These are phyloP conservation scores for Oryza longistaminata DNA, from an alignment of 176 grass and related monocot genomes.

Conservation along the genomic window DNA sequence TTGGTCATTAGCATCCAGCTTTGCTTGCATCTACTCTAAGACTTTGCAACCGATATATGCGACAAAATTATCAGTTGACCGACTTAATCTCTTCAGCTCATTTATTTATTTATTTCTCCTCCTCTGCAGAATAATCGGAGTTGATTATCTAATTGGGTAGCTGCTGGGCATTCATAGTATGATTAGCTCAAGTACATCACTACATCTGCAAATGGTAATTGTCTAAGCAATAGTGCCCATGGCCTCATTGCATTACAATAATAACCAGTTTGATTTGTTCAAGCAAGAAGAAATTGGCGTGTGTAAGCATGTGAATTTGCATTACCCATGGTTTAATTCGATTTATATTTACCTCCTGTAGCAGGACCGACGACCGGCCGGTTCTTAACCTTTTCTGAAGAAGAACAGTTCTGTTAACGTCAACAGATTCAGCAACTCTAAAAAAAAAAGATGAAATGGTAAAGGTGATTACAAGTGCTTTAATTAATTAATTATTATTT, in stretches of 20 bases:
- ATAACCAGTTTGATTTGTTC: background rate
- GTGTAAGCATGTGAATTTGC: background rate
- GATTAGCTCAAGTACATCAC: constrained; percentile 8
- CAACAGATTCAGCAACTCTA: background rate
- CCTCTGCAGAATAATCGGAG: background rate
- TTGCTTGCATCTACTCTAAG: constrained; percentile 21
- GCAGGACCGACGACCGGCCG: background rate
- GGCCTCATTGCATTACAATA: constrained; percentile 15
- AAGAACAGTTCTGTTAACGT: background rate
- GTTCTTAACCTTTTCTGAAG: background rate
- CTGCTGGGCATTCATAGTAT: background rate
- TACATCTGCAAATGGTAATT: constrained; percentile 32
- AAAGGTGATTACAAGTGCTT: background rate
- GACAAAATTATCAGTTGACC: constrained; percentile 28
- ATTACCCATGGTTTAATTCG: background rate
- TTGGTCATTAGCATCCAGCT: constrained; percentile 16
- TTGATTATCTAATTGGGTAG: background rate
- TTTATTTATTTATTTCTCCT: background rate
- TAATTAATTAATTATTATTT: too few species aligned
- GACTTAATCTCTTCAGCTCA: background rate
- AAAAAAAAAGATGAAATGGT: background rate
- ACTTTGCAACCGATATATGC: constrained; percentile 2
- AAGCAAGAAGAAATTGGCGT: background rate
- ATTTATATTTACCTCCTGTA: background rate
- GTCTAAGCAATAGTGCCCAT: background rate